Evolutionary conservation across 2,329 filamentous ascomycete species (phyloP).

Genomic region (Metarhizium robertsii): DNA sequence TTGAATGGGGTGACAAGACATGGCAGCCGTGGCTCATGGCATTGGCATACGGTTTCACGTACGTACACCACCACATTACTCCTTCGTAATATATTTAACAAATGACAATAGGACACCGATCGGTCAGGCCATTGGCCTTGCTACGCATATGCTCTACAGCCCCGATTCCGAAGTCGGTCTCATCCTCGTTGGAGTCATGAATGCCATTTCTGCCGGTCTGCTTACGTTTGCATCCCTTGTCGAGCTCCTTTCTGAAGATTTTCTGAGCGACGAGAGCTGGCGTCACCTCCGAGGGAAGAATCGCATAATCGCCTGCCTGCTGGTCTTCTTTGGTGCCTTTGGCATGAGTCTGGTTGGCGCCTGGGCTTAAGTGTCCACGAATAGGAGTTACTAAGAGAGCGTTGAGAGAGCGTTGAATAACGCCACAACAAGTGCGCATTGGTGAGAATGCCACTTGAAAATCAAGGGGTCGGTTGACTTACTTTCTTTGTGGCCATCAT

Average conservation of each 20-base stretch:
- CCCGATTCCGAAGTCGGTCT: slow-evolving; percentile 56
- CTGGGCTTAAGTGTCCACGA: slow-evolving; percentile 38
- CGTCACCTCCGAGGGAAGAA: slow-evolving; percentile 40
- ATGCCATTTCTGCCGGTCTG: slow-evolving; percentile 63
- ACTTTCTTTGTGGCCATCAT: background rate
- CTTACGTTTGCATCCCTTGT: slow-evolving; percentile 63
- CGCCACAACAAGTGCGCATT: background rate
- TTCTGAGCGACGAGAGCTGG: slow-evolving; percentile 57
- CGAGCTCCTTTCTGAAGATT: slow-evolving; percentile 64
- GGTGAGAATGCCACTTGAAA: slow-evolving; percentile 1
- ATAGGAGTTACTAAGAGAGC: background rate
- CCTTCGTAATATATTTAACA: background rate
- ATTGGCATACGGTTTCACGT: slow-evolving; percentile 44
- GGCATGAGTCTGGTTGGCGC: slow-evolving; percentile 56
- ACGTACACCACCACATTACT: background rate
- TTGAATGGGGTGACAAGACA: slow-evolving; percentile 30
- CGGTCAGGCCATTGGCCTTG: slow-evolving; percentile 64
- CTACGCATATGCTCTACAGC: slow-evolving; percentile 61
- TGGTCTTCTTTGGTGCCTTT: slow-evolving; percentile 51
- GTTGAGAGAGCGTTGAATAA: background rate
- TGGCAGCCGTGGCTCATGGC: slow-evolving; percentile 48
- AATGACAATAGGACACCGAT: slow-evolving; percentile 45
- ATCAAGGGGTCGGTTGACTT: background rate
- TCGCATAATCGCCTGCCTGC: slow-evolving; percentile 43
- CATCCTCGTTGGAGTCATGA: slow-evolving; percentile 64